Evolutionary conservation across 768 basidiomycete species (phyloP).

Genomic region (Pseudohyphozyma bogoriensis): DNA sequence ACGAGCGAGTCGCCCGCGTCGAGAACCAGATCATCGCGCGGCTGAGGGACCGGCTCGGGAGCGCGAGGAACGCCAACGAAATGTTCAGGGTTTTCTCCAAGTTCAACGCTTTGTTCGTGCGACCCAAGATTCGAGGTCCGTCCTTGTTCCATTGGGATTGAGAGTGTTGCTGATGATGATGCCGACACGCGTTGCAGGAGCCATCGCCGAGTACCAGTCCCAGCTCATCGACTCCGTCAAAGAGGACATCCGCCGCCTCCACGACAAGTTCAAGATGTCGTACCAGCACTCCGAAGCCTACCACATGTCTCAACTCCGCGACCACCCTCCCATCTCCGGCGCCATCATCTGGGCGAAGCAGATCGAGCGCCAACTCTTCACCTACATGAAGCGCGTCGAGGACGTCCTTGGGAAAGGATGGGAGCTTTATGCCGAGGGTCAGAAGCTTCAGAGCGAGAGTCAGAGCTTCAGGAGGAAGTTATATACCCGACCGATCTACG

Average conservation of each 20-base stretch:
- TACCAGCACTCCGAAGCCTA: constrained; percentile 73
- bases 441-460: constrained; percentile 87
- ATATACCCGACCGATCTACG: constrained; percentile 84
- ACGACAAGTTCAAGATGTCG: constrained; percentile 96
- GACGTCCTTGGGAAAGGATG: constrained; percentile 95
- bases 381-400: constrained; percentile 98
- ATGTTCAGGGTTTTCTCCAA: constrained; percentile 99
- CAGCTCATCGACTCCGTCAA: constrained; percentile 98
- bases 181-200: constrained; percentile 71
- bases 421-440: constrained; percentile 98
- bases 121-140: constrained; percentile 63
- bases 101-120: constrained; percentile 91
- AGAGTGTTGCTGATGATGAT: too few species aligned
- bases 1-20: constrained; percentile 90
- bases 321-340: constrained; percentile 93
- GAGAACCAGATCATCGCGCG: constrained; percentile 98
- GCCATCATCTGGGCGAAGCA: constrained; percentile 99
- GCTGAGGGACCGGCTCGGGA: constrained; percentile 79
- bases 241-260: constrained; percentile 88
- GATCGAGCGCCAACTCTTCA: constrained; percentile 87
- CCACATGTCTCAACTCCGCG: constrained; percentile 98
- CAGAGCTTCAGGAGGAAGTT: constrained; percentile 89
- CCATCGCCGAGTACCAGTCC: constrained; percentile 98
- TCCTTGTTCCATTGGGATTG: background rate
- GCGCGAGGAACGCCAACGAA: constrained; percentile 93